Base-by-base conservation (phyloP, 2,329 filamentous ascomycete species). In the Cucurbitaria berberidis region DNA sequence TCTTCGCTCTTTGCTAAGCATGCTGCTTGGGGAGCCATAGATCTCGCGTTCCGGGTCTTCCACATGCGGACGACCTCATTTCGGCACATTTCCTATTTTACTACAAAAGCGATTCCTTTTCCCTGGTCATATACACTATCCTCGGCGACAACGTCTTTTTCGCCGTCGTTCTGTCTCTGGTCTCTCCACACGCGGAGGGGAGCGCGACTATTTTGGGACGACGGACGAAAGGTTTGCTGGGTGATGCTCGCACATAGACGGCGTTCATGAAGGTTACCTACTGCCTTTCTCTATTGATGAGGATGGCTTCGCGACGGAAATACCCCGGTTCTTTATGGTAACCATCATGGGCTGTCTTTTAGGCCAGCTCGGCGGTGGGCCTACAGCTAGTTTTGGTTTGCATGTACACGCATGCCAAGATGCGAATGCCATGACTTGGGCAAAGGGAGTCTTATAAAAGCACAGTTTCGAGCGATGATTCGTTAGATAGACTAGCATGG, bases 11-110 rank as follows among this genome's bases (percentile, higher is more conserved):
- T 68, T 60, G 68, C 63, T 67, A 60, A 66, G 66, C 62, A 63
- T 74, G 74, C 74, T 76, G 74, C 70, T 73, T 73, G 72, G 73
- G 72, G 70, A 67, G 65, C 58, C 48, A 67, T 76, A 76, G 74
- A 76, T 74, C 64, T 74, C 70, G 70, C 63, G 69, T 73, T 72
- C 67, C 69, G 66, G 69, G 67, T 68, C 69, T 67, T 74, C 66
- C 64, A 66, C 66, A 66, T 66, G 67, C 68, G 68, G 67, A 71
- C 62, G 64, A 60, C 63, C 57, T 65, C 53, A 68, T 64, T 69
- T 66, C 47, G 55, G 48, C 58, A 59, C 58, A n/a, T 67, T 74
- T 64, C 64, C 43, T 45, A 40, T 64, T 51, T 59, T 65, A 63
- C 57, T 57, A 66, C 50, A 58, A 75, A 76, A 75, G 73, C 72